These are phyloP conservation scores for Tremella fuciformis DNA, from an alignment of 768 basidiomycete genomes.

Conservation along the genomic window DNA sequence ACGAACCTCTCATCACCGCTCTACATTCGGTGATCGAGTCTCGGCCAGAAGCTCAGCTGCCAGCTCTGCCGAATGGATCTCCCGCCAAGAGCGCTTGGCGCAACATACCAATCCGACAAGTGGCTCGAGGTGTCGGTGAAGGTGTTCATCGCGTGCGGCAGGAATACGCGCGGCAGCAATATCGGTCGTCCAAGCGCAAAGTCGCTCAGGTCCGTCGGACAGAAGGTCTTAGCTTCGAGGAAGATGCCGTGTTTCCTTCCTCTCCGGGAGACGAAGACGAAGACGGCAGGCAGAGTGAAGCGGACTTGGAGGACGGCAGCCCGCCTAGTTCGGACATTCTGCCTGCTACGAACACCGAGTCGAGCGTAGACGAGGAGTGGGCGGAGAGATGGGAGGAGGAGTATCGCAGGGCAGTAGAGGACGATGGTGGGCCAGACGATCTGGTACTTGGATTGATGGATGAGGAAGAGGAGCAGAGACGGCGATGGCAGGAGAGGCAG, in stretches of 20 bases:
- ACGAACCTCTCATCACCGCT: conserved; percentile 74
- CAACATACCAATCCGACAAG: conserved; percentile 35
- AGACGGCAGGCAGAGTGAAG: neutral
- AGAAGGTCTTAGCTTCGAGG: conserved; percentile 39
- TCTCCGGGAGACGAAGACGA: conserved; percentile 13
- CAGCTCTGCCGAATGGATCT: conserved; percentile 75
- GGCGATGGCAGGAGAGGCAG: conserved; percentile 11
- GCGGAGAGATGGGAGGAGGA: conserved; percentile 44
- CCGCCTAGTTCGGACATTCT: conserved; percentile 23
- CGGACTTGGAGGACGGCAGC: conserved; percentile 13
- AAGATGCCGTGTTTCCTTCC: conserved; percentile 37
- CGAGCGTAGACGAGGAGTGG: conserved; percentile 32
- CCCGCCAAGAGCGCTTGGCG: conserved; percentile 21
- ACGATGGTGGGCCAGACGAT: conserved; percentile 50
- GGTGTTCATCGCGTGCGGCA: conserved; percentile 34
- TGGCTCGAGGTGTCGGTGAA: conserved; percentile 36
- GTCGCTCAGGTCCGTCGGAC: conserved; percentile 7
- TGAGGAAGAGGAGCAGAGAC: conserved; percentile 47
- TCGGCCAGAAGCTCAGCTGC: conserved; percentile 58
- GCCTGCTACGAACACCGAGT: conserved; percentile 20
- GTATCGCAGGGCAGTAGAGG: conserved; percentile 44
- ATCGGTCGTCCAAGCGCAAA: conserved; percentile 18
- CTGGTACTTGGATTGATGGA: conserved; percentile 50
- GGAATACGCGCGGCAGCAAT: conserved; percentile 39
- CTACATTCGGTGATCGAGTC: conserved; percentile 64